These are phyloP conservation scores for Massariosphaeria phaeospora DNA, from an alignment of 495 filamentous ascomycete genomes.

Conservation along the genomic window DNA sequence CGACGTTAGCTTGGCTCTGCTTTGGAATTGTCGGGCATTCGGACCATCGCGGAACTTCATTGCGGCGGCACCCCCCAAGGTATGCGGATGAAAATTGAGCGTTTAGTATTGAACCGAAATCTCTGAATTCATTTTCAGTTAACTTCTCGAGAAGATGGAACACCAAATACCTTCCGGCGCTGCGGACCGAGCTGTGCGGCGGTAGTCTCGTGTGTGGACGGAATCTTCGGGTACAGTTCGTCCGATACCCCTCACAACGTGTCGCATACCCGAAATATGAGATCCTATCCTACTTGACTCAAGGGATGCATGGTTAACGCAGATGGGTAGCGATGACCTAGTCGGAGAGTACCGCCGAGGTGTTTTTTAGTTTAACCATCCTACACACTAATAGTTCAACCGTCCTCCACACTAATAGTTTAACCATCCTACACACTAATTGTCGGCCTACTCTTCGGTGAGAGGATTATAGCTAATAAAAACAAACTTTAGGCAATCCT, in stretches of 20 bases:
- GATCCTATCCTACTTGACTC: neutral
- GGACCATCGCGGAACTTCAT: conserved; percentile 36
- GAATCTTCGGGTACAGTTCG: conserved; percentile 7
- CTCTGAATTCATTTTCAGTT: neutral
- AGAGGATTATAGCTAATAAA: no score
- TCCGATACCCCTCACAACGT: neutral
- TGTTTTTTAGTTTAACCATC: no score
- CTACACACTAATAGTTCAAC: no score
- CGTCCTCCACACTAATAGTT: no score
- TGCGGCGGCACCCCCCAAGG: no score
- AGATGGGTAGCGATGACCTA: no score
- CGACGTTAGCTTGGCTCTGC: neutral
- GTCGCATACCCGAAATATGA: neutral
- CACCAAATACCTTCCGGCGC: neutral
- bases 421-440: no score
- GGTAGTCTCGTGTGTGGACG: conserved; percentile 1
- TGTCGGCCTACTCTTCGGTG: no score
- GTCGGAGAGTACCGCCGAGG: no score
- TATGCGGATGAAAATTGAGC: neutral
- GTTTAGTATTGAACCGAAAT: neutral
- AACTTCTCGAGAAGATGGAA: neutral
- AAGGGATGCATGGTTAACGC: no score
- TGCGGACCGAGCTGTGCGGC: neutral
- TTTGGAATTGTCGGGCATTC: neutral
- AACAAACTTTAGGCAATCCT: no score